Evolutionary conservation across 805 yeast genomes (phyloP).

Genomic region (Brettanomyces nanus): DNA sequence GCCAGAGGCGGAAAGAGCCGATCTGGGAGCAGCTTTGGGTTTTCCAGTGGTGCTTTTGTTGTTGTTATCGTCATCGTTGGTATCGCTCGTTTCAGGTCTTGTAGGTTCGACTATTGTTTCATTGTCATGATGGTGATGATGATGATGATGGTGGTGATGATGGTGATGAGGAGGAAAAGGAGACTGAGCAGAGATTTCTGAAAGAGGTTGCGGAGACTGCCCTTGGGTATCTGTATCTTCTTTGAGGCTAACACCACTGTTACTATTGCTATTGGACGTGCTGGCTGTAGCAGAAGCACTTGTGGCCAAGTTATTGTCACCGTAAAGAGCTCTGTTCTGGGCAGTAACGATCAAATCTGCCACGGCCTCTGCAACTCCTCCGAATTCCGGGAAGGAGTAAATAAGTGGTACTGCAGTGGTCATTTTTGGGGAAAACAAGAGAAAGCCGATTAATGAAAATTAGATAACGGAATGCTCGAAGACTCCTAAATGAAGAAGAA

Average conservation of each 20-base stretch:
- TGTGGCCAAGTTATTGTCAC: conserved; percentile 8
- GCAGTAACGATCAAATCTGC: conserved; percentile 91
- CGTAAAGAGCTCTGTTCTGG: conserved; percentile 61
- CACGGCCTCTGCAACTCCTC: conserved; percentile 91
- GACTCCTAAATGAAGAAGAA: not conserved
- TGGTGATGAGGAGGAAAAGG: conserved; percentile 1
- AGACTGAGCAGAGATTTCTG: not conserved
- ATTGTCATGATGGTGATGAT: conserved; percentile 1
- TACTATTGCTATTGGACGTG: conserved; percentile 2
- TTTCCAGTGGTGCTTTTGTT: conserved; percentile 2
- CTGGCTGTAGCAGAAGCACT: not conserved
- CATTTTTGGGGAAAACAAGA: conserved; percentile 33
- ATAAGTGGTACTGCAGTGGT: conserved; percentile 91
- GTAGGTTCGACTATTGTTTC: not conserved
- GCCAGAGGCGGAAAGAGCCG: not conserved
- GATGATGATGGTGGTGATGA: conserved; percentile 4
- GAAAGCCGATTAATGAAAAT: not conserved
- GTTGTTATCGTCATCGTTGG: conserved; percentile 5
- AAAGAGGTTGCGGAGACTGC: conserved; percentile 1
- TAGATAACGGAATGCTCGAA: not conserved
- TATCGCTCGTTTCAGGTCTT: not conserved
- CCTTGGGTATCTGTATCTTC: not conserved
- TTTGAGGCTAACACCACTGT: not conserved
- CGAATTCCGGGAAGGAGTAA: conserved; percentile 84
- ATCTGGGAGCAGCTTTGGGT: not conserved